Conservation (phyloP, 129 eudicot genomes). For the Centaurea solstitialis region DNA sequence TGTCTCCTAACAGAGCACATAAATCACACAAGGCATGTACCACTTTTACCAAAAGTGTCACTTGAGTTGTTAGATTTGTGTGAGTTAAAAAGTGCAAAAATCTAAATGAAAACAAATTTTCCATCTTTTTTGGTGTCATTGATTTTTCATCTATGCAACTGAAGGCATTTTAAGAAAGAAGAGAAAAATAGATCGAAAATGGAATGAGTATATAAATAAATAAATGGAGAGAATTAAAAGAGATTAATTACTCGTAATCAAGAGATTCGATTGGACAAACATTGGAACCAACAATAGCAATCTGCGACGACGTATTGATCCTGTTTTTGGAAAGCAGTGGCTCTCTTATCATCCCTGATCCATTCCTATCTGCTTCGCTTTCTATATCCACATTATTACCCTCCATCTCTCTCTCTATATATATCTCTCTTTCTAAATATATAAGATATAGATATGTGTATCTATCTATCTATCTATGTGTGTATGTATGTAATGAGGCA, state of each 20-base stretch:
- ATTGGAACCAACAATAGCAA: slow-evolving; percentile 96
- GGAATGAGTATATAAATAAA: background rate
- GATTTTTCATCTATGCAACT: background rate
- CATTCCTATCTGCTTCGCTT: slow-evolving; percentile 39
- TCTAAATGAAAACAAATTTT: background rate
- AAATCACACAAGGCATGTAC: no score
- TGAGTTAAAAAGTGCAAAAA: background rate
- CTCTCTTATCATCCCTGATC: slow-evolving; percentile 46
- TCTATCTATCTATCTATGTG: no score
- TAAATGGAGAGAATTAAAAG: no score
- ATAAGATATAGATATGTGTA: background rate
- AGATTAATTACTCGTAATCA: slow-evolving; percentile 88
- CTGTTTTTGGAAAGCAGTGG: slow-evolving; percentile 64
- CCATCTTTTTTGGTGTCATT: background rate
- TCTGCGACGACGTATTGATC: slow-evolving; percentile 77
- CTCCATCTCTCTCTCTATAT: slow-evolving; percentile 18
- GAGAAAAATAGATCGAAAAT: no score
- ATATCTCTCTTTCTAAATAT: background rate
- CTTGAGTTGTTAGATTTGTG: background rate
- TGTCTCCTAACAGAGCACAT: no score
- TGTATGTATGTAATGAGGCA: no score
- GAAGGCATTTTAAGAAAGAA: background rate
- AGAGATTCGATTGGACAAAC: slow-evolving; percentile 86
- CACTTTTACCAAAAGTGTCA: background rate
- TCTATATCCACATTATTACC: slow-evolving; percentile 34